Conservation (phyloP, 768 basidiomycete species). For the Phaeotremella skinneri region DNA sequence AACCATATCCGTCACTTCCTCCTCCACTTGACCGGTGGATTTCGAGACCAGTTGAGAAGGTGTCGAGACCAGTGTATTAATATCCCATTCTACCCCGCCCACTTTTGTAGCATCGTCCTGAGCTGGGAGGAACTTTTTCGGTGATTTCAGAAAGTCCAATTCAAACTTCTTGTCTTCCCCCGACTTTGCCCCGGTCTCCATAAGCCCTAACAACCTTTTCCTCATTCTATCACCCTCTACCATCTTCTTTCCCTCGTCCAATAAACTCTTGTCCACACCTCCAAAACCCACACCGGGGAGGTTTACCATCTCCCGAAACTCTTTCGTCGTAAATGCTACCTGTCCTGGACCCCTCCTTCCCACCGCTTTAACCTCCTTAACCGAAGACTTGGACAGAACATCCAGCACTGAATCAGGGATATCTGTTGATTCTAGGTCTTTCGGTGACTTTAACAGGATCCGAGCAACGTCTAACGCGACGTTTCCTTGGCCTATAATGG, state of each 20-base stretch:
- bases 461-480: slow-evolving; percentile 90
- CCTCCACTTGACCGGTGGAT: slow-evolving; percentile 60
- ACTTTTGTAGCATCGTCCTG: slow-evolving; percentile 9
- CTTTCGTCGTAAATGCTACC: slow-evolving; percentile 87
- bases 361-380: slow-evolving; percentile 77
- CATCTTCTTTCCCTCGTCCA: slow-evolving; percentile 37
- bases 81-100: slow-evolving; percentile 38
- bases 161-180: slow-evolving; percentile 30
- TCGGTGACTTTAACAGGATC: slow-evolving; percentile 73
- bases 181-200: slow-evolving; percentile 38
- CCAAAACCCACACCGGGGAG: slow-evolving; percentile 63
- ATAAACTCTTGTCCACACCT: slow-evolving; percentile 32
- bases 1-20: slow-evolving; percentile 68
- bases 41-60: slow-evolving; percentile 55
- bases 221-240: slow-evolving; percentile 50
- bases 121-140: slow-evolving; percentile 31
- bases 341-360: slow-evolving; percentile 83
- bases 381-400: slow-evolving; percentile 61
- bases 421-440: slow-evolving; percentile 67
- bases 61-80: slow-evolving; percentile 54
- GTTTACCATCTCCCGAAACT: slow-evolving; percentile 75
- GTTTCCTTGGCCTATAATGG: slow-evolving; percentile 90
- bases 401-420: slow-evolving; percentile 72
- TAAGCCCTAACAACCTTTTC: slow-evolving; percentile 52
- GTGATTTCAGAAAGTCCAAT: slow-evolving; percentile 47